phyloP scores from a whole-genome alignment of 306 rosid species.

The Castanea sativa region DNA sequence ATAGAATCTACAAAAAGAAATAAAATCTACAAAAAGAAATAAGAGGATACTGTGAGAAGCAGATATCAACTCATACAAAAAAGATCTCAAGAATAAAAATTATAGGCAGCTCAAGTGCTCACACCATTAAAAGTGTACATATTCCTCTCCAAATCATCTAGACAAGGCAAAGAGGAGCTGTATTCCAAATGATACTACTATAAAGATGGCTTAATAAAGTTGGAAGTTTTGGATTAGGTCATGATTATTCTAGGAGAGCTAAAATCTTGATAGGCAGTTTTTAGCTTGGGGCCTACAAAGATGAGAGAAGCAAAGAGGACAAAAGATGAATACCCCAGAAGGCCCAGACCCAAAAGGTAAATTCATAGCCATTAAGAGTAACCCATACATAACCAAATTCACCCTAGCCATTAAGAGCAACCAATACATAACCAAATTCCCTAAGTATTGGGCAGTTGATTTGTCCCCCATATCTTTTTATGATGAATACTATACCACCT shows the following conservation, averaged over 20 bases:
- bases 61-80: not conserved
- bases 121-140: not conserved
- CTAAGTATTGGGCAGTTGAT: no score
- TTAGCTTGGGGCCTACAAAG: not conserved
- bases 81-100: not conserved
- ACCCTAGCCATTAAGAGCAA: conserved; percentile 1
- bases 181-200: not conserved
- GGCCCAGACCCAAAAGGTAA: not conserved
- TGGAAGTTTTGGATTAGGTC: not conserved
- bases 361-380: not conserved
- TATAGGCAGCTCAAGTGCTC: not conserved
- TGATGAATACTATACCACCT: no score
- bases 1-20: not conserved
- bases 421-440: not conserved
- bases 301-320: not conserved
- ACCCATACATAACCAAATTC: not conserved
- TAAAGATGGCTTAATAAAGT: not conserved
- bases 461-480: no score
- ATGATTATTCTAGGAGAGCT: not conserved
- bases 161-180: not conserved
- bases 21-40: not conserved
- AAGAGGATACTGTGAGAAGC: not conserved
- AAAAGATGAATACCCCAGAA: not conserved
- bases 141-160: not conserved
- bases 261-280: not conserved